phyloP scores from a whole-genome alignment of 768 basidiomycete genomes.

The Leccinum variicolor region DNA sequence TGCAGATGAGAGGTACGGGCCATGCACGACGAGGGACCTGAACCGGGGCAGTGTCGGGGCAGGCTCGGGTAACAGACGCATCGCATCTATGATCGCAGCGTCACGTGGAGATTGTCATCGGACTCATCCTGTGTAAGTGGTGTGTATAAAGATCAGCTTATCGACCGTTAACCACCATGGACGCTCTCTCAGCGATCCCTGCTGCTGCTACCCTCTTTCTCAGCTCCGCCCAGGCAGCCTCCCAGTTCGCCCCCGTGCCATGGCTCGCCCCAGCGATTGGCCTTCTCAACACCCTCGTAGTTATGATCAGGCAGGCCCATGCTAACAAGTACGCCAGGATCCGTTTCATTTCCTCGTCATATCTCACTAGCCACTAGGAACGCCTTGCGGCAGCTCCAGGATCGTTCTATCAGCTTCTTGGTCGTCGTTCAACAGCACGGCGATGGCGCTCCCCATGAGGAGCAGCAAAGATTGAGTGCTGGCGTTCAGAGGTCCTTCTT shows the following conservation, averaged over 20 bases:
- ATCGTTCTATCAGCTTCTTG: conserved; percentile 44
- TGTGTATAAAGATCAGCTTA: conserved; percentile 3
- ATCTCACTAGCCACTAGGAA: conserved; percentile 28
- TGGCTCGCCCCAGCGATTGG: conserved; percentile 43
- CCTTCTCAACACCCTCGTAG: conserved; percentile 40
- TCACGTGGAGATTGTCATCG: conserved; percentile 16
- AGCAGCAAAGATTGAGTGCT: conserved; percentile 31
- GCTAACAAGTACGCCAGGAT: conserved; percentile 42
- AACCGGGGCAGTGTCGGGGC: conserved; percentile 52
- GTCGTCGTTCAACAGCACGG: conserved; percentile 36
- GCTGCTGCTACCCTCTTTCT: conserved; percentile 13
- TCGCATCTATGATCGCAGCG: conserved; percentile 1
- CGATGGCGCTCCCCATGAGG: conserved; percentile 25
- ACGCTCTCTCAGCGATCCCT: conserved; percentile 9
- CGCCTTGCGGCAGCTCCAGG: conserved; percentile 42
- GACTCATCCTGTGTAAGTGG: conserved; percentile 23
- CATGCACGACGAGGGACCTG: conserved; percentile 57
- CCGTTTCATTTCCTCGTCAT: neutral
- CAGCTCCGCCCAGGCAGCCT: conserved; percentile 40
- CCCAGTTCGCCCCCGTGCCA: conserved; percentile 47
- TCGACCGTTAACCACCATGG: conserved; percentile 9
- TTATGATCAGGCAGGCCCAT: conserved; percentile 45
- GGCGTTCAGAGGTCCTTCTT: conserved; percentile 31
- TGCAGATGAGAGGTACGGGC: conserved; percentile 62
- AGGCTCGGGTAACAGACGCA: conserved; percentile 41